Conservation (phyloP, 1,284 basidiomycete species). For the Puccinia sorghi region DNA sequence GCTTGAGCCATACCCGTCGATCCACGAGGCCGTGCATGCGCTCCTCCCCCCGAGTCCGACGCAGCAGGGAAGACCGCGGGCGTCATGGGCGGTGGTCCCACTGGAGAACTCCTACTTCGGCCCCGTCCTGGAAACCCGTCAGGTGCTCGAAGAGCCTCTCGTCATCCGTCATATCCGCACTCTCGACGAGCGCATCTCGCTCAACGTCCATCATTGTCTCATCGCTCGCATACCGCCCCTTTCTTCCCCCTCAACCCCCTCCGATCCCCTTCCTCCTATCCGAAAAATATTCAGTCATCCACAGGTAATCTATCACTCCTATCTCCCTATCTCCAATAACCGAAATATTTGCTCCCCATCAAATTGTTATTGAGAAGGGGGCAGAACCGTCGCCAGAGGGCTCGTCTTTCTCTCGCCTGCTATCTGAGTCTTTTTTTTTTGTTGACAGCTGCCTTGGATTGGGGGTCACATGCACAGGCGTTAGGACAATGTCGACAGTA, state of each 20-base stretch:
- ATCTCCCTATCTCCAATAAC: not conserved
- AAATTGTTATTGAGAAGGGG: too few relatives aligned
- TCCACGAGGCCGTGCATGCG: conserved; percentile 17
- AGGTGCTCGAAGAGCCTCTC: conserved; percentile 22
- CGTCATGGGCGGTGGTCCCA: conserved; percentile 26
- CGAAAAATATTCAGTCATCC: conserved; percentile 7
- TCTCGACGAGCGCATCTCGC: conserved; percentile 8
- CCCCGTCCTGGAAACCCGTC: conserved; percentile 31
- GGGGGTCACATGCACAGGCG: not conserved
- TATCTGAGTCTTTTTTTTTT: not conserved
- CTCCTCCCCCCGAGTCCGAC: not conserved
- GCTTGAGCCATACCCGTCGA: conserved; percentile 18
- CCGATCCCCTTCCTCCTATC: not conserved
- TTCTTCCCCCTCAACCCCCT: not conserved
- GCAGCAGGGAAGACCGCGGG: not conserved
- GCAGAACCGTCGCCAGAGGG: not conserved
- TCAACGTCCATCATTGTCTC: conserved; percentile 41
- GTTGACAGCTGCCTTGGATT: not conserved
- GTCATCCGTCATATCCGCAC: conserved; percentile 7
- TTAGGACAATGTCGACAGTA: conserved; percentile 38
- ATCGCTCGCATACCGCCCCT: not conserved
- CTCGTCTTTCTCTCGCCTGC: not conserved
- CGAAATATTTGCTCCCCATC: too few relatives aligned
- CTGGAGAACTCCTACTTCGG: conserved; percentile 33
- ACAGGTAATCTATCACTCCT: conserved; percentile 2